A percentile compares a stretch with the other conserved stretches of the same genome.
These are phyloP conservation scores for Retiboletus flavoniger DNA, from an alignment of 1,284 basidiomycete species.

Conservation along the genomic window DNA sequence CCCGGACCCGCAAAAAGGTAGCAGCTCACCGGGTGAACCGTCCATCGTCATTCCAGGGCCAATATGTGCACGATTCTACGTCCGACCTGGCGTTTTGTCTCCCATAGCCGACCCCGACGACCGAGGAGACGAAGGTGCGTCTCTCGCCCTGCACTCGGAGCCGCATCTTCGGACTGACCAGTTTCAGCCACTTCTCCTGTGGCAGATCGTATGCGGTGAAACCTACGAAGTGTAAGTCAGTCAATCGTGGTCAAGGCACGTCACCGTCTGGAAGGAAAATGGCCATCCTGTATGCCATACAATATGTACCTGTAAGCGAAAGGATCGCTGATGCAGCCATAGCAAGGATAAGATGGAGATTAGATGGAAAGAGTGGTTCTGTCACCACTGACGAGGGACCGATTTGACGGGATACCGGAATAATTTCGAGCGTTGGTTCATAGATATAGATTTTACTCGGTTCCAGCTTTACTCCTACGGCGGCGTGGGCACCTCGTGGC, in stretches of 20 bases:
- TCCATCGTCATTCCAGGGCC: constrained; percentile 5
- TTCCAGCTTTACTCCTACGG: neutral
- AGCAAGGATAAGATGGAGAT: neutral
- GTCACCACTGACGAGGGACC: neutral
- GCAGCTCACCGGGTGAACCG: constrained; percentile 2
- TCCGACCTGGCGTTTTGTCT: neutral
- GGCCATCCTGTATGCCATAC: neutral
- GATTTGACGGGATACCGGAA: too few relatives aligned
- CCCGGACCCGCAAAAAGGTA: neutral
- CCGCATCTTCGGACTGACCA: constrained; percentile 15
- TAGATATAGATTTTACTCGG: neutral
- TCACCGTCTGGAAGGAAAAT: neutral
- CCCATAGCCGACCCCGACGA: constrained; percentile 1
- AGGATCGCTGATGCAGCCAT: neutral
- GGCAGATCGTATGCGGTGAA: constrained; percentile 15
- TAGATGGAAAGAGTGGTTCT: neutral
- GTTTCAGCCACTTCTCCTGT: constrained; percentile 8
- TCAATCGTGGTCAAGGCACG: neutral
- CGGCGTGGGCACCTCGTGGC: constrained; percentile 3
- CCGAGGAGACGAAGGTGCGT: constrained; percentile 11
- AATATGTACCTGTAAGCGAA: constrained; percentile 10
- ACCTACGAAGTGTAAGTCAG: constrained; percentile 7
- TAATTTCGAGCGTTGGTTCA: neutral
- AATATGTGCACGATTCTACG: neutral
- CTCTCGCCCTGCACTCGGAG: constrained; percentile 4